Percentiles rank a stretch among this genome's conserved stretches.
phyloP scores from a whole-genome alignment of 805 yeast genomes.

The Yamadazyma olivae region DNA sequence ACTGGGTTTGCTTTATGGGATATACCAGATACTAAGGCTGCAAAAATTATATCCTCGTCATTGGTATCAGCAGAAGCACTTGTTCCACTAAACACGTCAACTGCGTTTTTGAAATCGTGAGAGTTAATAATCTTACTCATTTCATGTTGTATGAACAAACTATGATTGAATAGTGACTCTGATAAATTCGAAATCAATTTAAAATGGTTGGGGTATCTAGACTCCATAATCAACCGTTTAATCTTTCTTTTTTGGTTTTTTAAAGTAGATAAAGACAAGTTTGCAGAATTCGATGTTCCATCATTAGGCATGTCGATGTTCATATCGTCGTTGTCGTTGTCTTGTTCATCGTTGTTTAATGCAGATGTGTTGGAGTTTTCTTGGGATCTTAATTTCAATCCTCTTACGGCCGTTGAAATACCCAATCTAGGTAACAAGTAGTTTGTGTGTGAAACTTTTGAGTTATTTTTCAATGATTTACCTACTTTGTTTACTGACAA shows the following conservation, averaged over 20 bases:
- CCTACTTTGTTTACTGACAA: slow-evolving; percentile 7
- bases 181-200: slow-evolving; percentile 33
- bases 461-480: slow-evolving; percentile 19
- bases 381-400: slow-evolving; percentile 33
- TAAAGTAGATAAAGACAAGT: slow-evolving; percentile 28
- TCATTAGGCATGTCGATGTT: slow-evolving; percentile 22
- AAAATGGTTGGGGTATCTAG: slow-evolving; percentile 34
- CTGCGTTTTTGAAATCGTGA: slow-evolving; percentile 10
- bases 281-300: slow-evolving; percentile 12
- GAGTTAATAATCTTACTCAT: slow-evolving; percentile 23
- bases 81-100: slow-evolving; percentile 13
- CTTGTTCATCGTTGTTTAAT: slow-evolving; percentile 26
- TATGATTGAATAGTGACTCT: slow-evolving; percentile 32
- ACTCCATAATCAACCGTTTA: slow-evolving; percentile 27
- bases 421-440: slow-evolving; percentile 61
- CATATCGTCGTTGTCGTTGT: slow-evolving; percentile 51
- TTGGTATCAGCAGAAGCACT: slow-evolving; percentile 19
- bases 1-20: slow-evolving; percentile 16
- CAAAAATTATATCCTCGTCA: slow-evolving; percentile 38
- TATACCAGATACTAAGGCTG: slow-evolving; percentile 34
- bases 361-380: slow-evolving; percentile 11
- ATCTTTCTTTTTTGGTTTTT: slow-evolving; percentile 30
- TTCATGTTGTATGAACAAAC: slow-evolving; percentile 27
- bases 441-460: slow-evolving; percentile 43
- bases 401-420: slow-evolving; percentile 60